phyloP scores from a whole-genome alignment of 768 basidiomycete genomes.

The Coprinellus micaceus region DNA sequence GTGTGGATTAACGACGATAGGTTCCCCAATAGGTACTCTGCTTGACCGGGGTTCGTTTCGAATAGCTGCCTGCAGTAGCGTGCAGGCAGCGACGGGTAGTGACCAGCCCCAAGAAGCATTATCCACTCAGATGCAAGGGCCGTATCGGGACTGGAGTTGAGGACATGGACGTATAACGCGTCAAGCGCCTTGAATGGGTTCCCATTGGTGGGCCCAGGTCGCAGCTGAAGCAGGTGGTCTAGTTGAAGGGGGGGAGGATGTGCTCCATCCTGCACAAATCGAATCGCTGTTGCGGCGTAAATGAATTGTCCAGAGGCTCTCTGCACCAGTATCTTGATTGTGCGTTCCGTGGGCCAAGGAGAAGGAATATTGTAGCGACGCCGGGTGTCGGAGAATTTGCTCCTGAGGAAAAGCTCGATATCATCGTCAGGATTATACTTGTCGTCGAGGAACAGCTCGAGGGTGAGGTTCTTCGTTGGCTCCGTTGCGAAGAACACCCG shows the following conservation, averaged over 20 bases:
- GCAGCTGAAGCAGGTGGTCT: constrained; percentile 2
- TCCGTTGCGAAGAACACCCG: not conserved
- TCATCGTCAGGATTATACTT: constrained; percentile 5
- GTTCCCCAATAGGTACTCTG: not conserved
- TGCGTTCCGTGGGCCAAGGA: not conserved
- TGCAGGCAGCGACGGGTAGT: not conserved
- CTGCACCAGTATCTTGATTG: not conserved
- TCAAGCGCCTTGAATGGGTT: constrained; percentile 1
- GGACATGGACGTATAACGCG: constrained; percentile 2
- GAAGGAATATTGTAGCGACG: constrained; percentile 2
- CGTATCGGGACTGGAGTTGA: not conserved
- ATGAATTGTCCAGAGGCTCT: constrained; percentile 17
- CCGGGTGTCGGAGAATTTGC: not conserved
- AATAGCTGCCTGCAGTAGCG: not conserved
- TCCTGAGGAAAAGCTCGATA: not conserved
- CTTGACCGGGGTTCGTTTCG: not conserved
- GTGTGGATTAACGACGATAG: not conserved
- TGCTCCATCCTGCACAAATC: constrained; percentile 7
- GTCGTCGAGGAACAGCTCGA: constrained; percentile 3
- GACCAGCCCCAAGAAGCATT: not conserved
- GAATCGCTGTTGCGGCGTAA: constrained; percentile 14
- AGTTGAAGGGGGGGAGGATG: constrained; percentile 8
- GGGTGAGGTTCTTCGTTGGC: not conserved
- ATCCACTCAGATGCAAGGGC: not conserved
- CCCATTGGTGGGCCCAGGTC: not conserved